Evolutionary conservation across 192 early-diverging fungal genomes (phyloP).

Genomic region (Coemansia sp.): DNA sequence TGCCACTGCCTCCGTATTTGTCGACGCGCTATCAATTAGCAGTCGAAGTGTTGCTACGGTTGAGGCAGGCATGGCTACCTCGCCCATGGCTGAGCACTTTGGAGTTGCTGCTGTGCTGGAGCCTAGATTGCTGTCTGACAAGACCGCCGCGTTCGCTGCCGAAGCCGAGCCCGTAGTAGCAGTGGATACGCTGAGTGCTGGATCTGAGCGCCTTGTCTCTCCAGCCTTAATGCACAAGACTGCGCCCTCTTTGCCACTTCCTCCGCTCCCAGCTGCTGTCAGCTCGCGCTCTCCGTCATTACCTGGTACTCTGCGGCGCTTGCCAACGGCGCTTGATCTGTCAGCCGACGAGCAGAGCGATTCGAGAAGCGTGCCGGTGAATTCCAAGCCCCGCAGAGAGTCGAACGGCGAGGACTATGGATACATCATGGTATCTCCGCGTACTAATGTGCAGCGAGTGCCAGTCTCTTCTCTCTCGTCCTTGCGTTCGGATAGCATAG

Average conservation of each 20-base stretch:
- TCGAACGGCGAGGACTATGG: conserved; percentile 54
- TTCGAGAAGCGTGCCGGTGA: background rate
- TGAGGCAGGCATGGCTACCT: background rate
- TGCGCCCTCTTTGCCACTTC: conserved; percentile 1
- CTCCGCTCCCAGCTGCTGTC: background rate
- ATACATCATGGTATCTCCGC: conserved; percentile 54
- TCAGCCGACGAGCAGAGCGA: conserved; percentile 14
- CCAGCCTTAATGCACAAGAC: background rate
- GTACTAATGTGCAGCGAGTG: conserved; percentile 46
- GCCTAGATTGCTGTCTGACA: background rate
- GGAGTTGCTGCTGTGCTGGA: background rate
- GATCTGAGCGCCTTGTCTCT: background rate
- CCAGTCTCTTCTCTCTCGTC: conserved; percentile 27
- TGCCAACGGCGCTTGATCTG: conserved; percentile 1
- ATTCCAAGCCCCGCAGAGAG: conserved; percentile 7
- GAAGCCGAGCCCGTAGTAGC: background rate
- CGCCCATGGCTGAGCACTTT: background rate
- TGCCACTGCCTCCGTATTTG: conserved; percentile 11
- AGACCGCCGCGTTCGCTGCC: background rate
- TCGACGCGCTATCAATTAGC: background rate
- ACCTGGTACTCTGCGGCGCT: background rate
- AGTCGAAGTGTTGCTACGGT: background rate
- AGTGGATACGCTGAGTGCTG: background rate
- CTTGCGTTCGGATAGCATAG: conserved; percentile 18
- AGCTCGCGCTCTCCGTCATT: conserved; percentile 5